Evolutionary conservation across 2,329 filamentous ascomycete species (phyloP).

Genomic region (Fusarium albidum): DNA sequence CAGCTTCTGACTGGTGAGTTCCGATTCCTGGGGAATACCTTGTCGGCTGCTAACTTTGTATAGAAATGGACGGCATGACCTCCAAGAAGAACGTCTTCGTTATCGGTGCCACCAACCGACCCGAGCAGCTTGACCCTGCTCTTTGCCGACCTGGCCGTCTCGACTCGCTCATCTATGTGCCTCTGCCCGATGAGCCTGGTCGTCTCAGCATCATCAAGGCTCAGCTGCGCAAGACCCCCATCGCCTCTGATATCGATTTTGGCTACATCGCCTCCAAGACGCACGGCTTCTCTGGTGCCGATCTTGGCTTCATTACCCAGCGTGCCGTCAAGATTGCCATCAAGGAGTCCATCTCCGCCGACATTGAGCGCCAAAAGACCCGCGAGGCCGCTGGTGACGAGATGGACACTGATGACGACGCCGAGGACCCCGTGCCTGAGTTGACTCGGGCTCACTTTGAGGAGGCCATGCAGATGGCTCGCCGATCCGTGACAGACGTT

Average conservation of each 20-base stretch:
- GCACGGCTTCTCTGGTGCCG: slow-evolving; percentile 98
- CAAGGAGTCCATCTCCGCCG: slow-evolving; percentile 89
- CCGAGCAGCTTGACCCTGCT: slow-evolving; percentile 97
- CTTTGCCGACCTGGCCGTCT: slow-evolving; percentile 98
- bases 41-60: slow-evolving; percentile 49
- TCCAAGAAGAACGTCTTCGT: slow-evolving; percentile 99
- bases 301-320: slow-evolving; percentile 98
- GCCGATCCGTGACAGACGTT: slow-evolving; percentile 93
- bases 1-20: slow-evolving; percentile 93
- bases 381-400: slow-evolving; percentile 86
- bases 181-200: slow-evolving; percentile 89
- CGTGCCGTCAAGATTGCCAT: slow-evolving; percentile 99
- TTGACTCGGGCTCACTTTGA: slow-evolving; percentile 97
- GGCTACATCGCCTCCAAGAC: slow-evolving; percentile 95
- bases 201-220: slow-evolving; percentile 91
- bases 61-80: slow-evolving; percentile 99
- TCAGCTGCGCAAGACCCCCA: slow-evolving; percentile 97
- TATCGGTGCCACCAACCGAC: slow-evolving; percentile 97
- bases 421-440: slow-evolving; percentile 93
- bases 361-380: slow-evolving; percentile 90
- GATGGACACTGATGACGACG: slow-evolving; percentile 74
- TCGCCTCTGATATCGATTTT: slow-evolving; percentile 86
- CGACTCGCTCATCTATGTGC: slow-evolving; percentile 97
- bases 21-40: background rate
- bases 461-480: slow-evolving; percentile 96